These are phyloP conservation scores for Fusarium anguioides DNA, from an alignment of 2,329 filamentous ascomycete genomes.

Conservation along the genomic window DNA sequence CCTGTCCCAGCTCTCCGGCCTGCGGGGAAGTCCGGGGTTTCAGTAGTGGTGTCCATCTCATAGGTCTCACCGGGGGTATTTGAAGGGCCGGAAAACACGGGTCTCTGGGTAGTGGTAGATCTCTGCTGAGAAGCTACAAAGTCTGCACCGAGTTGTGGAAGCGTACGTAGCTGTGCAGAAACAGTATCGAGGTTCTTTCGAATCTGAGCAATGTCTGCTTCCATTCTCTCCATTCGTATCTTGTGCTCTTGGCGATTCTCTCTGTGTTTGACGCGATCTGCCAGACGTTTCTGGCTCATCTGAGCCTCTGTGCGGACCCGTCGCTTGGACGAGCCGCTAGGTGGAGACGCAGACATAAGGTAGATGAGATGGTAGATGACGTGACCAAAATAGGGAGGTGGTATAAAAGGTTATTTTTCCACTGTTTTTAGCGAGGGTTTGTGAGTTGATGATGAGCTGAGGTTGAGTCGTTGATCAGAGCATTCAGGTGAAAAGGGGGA, in stretches of 20 bases:
- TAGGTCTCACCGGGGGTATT: conserved; percentile 16
- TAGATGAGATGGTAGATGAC: neutral
- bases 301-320: conserved; percentile 43
- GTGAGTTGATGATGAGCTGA: neutral
- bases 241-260: conserved; percentile 45
- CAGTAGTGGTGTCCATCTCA: conserved; percentile 4
- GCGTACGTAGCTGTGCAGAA: conserved; percentile 28
- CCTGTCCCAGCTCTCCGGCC: neutral
- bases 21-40: conserved; percentile 19
- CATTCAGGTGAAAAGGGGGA: neutral
- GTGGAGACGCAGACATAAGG: conserved; percentile 31
- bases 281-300: conserved; percentile 43
- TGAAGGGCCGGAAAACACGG: conserved; percentile 1
- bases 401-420: neutral
- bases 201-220: conserved; percentile 41
- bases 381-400: conserved; percentile 10
- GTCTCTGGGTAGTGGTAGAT: conserved; percentile 20
- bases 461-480: neutral
- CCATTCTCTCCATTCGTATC: conserved; percentile 42
- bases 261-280: conserved; percentile 43
- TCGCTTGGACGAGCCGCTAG: conserved; percentile 28
- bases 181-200: conserved; percentile 37
- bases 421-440: conserved; percentile 10
- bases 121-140: conserved; percentile 29
- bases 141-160: conserved; percentile 19